These are phyloP conservation scores for Uronychia setigera DNA, from an alignment of 73 alveolate species.

Conservation along the genomic window DNA sequence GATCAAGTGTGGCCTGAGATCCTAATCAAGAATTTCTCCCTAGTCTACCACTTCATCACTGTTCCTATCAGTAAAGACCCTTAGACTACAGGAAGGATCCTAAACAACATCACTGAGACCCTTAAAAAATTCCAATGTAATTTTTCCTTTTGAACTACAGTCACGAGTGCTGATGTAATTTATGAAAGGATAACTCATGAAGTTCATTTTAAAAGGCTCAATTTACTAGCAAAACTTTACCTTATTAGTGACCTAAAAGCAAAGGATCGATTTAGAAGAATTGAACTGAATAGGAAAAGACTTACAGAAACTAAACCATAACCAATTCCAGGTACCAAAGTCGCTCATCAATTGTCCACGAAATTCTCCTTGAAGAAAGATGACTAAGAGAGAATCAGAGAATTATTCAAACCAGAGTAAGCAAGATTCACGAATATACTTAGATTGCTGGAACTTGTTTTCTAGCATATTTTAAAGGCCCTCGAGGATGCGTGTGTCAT, in stretches of 20 bases:
- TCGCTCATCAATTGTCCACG: neutral
- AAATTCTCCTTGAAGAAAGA: neutral
- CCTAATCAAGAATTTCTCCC: conserved; percentile 6
- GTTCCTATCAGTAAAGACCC: conserved; percentile 25
- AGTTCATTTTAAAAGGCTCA: conserved; percentile 10
- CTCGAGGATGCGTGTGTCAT: conserved; percentile 14
- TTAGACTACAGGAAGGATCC: conserved; percentile 1
- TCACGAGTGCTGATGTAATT: neutral
- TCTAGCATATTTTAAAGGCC: neutral
- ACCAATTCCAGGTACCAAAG: conserved; percentile 7
- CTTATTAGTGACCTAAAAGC: neutral
- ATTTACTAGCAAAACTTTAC: conserved; percentile 6
- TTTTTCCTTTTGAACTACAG: neutral
- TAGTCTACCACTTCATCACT: conserved; percentile 29
- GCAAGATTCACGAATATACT: neutral
- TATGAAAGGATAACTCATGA: conserved; percentile 19
- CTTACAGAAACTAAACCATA: conserved; percentile 5
- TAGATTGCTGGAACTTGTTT: neutral
- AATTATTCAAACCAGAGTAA: neutral
- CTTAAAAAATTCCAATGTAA: neutral
- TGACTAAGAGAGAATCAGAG: conserved; percentile 20
- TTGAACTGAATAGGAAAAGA: neutral
- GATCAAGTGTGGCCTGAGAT: conserved; percentile 8
- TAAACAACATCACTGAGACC: conserved; percentile 2
- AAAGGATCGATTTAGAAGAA: neutral